Evolutionary conservation across 495 filamentous ascomycete genomes (phyloP), one percentile per base, ranked within the genome.

Genomic region (Penicillium paxilli): DNA sequence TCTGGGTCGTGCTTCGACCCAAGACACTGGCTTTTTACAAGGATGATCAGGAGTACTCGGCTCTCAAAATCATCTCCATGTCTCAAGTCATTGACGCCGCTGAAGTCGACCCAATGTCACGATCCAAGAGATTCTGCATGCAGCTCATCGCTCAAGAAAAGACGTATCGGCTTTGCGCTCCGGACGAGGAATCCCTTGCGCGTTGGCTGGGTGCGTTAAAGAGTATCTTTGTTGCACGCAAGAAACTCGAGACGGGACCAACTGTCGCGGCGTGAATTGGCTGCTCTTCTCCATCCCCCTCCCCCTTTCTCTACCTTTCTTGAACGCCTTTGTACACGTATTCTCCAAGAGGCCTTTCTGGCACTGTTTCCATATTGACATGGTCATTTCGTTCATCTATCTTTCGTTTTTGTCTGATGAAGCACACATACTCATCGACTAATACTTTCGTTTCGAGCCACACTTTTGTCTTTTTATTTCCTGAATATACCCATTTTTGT

Each of bases 121-220:
- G 83, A 55, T 94, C 86, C 32, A 96, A 95, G 74, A 81, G 72
- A 37, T 83, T 87, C 63, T 98, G 94, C 69, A 75, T 97, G 72
- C 94, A 98, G 67, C 83, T 97, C 61, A 96, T 98, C 71, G 89
- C 89, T 41, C 93, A 96, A 58, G 92, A 96, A 63, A 93, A 95
- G 70, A 91, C 83, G 48, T 96, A 93, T 55, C 85, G 90, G 33
- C 92, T 96, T 54, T 94, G 89, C 65, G 86, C 90, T 1, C 70
- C 81, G 17, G 84, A 88, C 63, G 94, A 98, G 71, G 92, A 96
- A 58, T 73, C 80, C 17, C 74, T 98, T 38, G 85, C 91, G 10
- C 87, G 87, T 56, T 96, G 89, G 76, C 76, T 98, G 2, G 94
- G 95, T 1, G 88, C 90, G 1, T 77, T 98, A 65, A 97, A 97